phyloP scores from a whole-genome alignment of 2,329 filamentous ascomycete genomes.

The Eutypa lata region DNA sequence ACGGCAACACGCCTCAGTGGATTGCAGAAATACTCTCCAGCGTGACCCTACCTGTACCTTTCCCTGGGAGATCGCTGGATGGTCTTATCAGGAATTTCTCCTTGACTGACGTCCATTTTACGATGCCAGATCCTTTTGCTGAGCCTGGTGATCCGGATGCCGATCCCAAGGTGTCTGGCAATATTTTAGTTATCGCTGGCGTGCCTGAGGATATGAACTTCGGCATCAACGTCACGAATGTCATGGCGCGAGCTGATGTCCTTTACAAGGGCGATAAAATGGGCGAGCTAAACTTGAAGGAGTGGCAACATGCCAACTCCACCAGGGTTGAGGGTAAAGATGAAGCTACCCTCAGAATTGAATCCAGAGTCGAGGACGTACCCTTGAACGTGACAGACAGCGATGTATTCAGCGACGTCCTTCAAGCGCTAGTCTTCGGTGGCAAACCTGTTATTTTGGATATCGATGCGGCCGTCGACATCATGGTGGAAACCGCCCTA shows the following conservation, averaged over 20 bases:
- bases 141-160: slow-evolving; percentile 70
- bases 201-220: slow-evolving; percentile 87
- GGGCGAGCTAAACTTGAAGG: slow-evolving; percentile 71
- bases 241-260: slow-evolving; percentile 77
- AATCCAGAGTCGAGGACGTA: slow-evolving; percentile 72
- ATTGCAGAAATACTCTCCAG: slow-evolving; percentile 75
- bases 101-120: slow-evolving; percentile 80
- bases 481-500: slow-evolving; percentile 76
- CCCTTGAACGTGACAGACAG: slow-evolving; percentile 81
- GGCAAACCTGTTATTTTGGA: slow-evolving; percentile 65
- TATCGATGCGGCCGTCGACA: slow-evolving; percentile 78
- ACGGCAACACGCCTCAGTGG: slow-evolving; percentile 73
- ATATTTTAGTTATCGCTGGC: slow-evolving; percentile 73
- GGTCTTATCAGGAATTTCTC: slow-evolving; percentile 86
- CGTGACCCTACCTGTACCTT: slow-evolving; percentile 78
- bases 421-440: slow-evolving; percentile 79
- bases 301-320: slow-evolving; percentile 85
- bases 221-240: slow-evolving; percentile 70
- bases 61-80: slow-evolving; percentile 78
- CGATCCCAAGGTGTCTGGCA: slow-evolving; percentile 77
- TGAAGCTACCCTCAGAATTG: slow-evolving; percentile 65
- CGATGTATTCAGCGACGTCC: slow-evolving; percentile 73
- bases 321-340: slow-evolving; percentile 59
- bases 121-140: slow-evolving; percentile 75
- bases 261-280: slow-evolving; percentile 76